These are phyloP conservation scores for Ogataea nitratoaversa DNA, from an alignment of 805 yeast genomes.

Conservation along the genomic window DNA sequence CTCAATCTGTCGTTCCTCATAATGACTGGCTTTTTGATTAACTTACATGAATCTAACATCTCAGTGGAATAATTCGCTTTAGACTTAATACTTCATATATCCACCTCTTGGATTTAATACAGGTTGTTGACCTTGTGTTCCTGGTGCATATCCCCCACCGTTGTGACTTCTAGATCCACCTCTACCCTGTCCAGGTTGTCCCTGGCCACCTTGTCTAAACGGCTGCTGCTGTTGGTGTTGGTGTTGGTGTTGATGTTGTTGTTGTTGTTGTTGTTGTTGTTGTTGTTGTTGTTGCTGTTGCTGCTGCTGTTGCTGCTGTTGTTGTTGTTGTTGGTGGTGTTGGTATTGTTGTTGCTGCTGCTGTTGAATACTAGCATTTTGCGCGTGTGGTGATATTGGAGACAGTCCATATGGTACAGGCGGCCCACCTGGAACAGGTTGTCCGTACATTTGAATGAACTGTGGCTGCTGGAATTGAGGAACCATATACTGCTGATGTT, in stretches of 20 bases:
- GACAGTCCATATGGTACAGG: constrained; percentile 10
- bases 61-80: too few relatives aligned
- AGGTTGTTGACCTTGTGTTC: not conserved
- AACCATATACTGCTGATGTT: constrained; percentile 8
- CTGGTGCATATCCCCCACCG: not conserved
- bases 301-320: constrained; percentile 13
- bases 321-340: constrained; percentile 12
- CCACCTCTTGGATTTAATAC: not conserved
- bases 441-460: not conserved
- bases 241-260: constrained; percentile 14
- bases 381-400: constrained; percentile 5
- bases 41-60: not conserved
- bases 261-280: constrained; percentile 14
- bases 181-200: not conserved
- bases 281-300: constrained; percentile 15
- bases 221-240: constrained; percentile 15
- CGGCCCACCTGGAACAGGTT: not conserved
- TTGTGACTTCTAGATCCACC: constrained; percentile 1
- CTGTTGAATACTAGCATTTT: constrained; percentile 9
- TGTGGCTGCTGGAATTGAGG: constrained; percentile 10
- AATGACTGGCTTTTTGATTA: not conserved
- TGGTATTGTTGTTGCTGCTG: constrained; percentile 14
- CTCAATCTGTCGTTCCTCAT: too few relatives aligned
- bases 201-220: not conserved
- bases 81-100: not conserved